phyloP scores from a whole-genome alignment of 441 rosid species.

The Populus hybrid region DNA sequence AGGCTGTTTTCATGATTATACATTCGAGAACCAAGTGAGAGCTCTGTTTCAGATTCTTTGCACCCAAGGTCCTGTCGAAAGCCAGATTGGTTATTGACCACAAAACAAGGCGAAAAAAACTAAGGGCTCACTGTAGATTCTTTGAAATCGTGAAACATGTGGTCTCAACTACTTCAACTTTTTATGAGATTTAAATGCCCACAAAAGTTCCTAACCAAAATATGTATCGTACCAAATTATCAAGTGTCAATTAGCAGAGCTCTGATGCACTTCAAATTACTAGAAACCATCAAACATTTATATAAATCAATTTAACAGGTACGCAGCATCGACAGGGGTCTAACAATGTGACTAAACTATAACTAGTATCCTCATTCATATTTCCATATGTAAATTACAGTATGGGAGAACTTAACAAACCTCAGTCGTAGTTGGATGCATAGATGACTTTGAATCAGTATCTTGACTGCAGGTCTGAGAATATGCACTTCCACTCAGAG shows the following conservation, averaged over 20 bases:
- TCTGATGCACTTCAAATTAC: neutral
- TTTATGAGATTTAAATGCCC: neutral
- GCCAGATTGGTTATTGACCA: constrained; percentile 25
- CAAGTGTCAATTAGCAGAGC: neutral
- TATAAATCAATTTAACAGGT: neutral
- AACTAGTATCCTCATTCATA: neutral
- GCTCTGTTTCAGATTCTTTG: constrained; percentile 45
- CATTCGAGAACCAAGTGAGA: constrained; percentile 39
- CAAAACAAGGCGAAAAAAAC: constrained; percentile 12
- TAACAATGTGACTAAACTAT: neutral
- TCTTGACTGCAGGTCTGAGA: constrained; percentile 29
- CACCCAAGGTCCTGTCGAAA: constrained; percentile 29
- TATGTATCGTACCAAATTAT: neutral
- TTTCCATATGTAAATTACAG: neutral
- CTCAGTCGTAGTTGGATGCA: constrained; percentile 29
- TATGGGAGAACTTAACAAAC: constrained; percentile 23
- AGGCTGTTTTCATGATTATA: constrained; percentile 73
- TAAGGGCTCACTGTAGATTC: neutral
- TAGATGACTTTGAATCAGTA: constrained; percentile 28
- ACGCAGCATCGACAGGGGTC: neutral
- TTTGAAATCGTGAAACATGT: neutral
- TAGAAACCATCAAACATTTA: neutral
- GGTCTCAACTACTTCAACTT: neutral
- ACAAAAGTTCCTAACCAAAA: neutral
- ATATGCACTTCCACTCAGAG: constrained; percentile 29